phyloP scores from a whole-genome alignment of 306 rosid genomes.

The Fragaria vesca region DNA sequence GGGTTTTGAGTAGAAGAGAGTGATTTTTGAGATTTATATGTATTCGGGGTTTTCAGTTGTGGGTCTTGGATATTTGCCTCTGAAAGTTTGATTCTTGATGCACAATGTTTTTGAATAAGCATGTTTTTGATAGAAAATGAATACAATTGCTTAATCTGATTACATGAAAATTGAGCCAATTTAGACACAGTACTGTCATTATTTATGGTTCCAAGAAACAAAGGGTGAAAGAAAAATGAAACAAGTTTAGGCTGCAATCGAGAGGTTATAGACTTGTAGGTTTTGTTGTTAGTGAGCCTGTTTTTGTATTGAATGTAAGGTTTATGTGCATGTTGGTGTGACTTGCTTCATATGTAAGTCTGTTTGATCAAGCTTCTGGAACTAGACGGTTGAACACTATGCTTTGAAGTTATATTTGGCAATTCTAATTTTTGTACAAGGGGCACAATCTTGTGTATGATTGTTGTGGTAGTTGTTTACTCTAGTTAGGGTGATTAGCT shows the following conservation, averaged over 20 bases:
- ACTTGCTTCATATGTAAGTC: too few relatives aligned
- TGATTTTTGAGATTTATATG: too few relatives aligned
- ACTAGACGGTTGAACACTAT: too few relatives aligned
- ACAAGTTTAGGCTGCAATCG: too few relatives aligned
- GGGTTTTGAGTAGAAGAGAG: too few relatives aligned
- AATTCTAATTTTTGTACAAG: background rate
- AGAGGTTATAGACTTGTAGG: background rate
- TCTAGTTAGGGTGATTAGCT: background rate
- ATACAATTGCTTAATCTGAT: background rate
- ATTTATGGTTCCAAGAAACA: constrained; percentile 1
- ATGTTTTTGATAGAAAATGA: background rate
- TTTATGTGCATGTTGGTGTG: background rate
- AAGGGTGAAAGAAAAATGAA: background rate
- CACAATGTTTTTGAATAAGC: background rate
- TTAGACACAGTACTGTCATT: background rate
- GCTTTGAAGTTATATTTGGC: background rate
- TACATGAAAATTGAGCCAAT: background rate
- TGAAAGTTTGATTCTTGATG: too few relatives aligned
- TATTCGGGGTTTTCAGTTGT: too few relatives aligned
- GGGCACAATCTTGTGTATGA: background rate
- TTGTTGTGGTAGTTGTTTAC: background rate
- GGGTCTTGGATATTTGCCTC: too few relatives aligned
- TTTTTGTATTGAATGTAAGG: background rate
- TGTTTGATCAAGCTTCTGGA: too few relatives aligned
- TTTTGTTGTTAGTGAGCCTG: constrained; percentile 1